Evolutionary conservation across 73 alveolate genomes (phyloP).

Genomic region (Effrenium voratum): DNA sequence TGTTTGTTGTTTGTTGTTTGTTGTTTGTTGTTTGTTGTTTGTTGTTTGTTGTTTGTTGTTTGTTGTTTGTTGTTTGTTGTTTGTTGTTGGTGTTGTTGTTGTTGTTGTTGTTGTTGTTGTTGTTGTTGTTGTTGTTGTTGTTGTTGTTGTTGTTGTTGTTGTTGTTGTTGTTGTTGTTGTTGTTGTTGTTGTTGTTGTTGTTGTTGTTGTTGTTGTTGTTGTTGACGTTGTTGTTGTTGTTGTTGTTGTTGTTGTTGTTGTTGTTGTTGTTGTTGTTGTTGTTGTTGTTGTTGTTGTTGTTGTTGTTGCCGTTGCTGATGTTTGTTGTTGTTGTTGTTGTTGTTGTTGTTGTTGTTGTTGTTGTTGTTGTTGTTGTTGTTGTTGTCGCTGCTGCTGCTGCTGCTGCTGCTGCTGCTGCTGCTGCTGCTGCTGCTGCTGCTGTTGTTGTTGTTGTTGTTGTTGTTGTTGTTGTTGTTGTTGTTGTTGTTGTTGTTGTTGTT

Average conservation of each 20-base stretch:
- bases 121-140: constrained; percentile 37
- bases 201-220: constrained; percentile 35
- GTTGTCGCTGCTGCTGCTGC: background rate
- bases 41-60: background rate
- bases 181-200: constrained; percentile 37
- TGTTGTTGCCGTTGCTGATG: constrained; percentile 11
- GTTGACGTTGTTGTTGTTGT: constrained; percentile 26
- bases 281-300: constrained; percentile 37
- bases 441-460: constrained; percentile 40
- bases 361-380: too few species aligned
- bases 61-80: background rate
- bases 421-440: background rate
- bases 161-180: constrained; percentile 37
- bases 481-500: background rate
- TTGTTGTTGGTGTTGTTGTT: constrained; percentile 28
- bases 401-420: constrained; percentile 4
- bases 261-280: constrained; percentile 35
- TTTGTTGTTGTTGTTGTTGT: constrained; percentile 35
- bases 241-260: constrained; percentile 37
- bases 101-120: constrained; percentile 37
- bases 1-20: background rate
- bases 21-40: background rate
- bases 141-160: constrained; percentile 35
- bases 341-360: constrained; percentile 21
- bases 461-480: constrained; percentile 44